Percentiles rank a stretch among this genome's conserved stretches.
These are phyloP conservation scores for Wickerhamiella cacticola DNA, from an alignment of 805 yeast genomes.

Conservation along the genomic window DNA sequence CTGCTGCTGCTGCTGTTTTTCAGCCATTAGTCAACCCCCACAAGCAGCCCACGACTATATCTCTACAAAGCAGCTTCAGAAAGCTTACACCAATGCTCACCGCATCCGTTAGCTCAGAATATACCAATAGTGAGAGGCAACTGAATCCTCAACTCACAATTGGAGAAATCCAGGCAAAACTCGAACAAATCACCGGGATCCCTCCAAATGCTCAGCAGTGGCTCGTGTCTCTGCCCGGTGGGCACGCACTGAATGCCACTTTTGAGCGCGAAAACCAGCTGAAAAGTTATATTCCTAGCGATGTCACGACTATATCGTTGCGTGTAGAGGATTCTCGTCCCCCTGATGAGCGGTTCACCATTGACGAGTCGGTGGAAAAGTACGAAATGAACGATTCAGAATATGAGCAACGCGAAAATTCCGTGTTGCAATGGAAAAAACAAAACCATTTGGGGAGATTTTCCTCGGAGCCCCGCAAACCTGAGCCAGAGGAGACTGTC, in stretches of 20 bases:
- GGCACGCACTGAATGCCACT: slow-evolving; percentile 12
- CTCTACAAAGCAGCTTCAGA: no score
- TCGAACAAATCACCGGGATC: slow-evolving; percentile 67
- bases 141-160: slow-evolving; percentile 53
- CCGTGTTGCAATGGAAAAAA: slow-evolving; percentile 70
- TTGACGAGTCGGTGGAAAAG: slow-evolving; percentile 30
- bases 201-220: slow-evolving; percentile 39
- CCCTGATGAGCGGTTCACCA: slow-evolving; percentile 25
- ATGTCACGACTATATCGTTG: slow-evolving; percentile 30
- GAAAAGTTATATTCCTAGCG: not conserved
- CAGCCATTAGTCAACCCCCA: slow-evolving; percentile 8
- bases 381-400: slow-evolving; percentile 45
- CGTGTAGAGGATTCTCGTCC: slow-evolving; percentile 39
- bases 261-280: not conserved
- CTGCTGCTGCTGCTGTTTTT: slow-evolving; percentile 15
- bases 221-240: slow-evolving; percentile 25
- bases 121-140: slow-evolving; percentile 59
- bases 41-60: not conserved
- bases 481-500: slow-evolving; percentile 5
- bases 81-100: not conserved
- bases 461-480: slow-evolving; percentile 28
- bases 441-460: slow-evolving; percentile 59
- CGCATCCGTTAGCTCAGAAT: slow-evolving; percentile 38
- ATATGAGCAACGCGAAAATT: slow-evolving; percentile 46
- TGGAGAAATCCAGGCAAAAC: slow-evolving; percentile 37